These are phyloP conservation scores for Neurospora sp. DNA, from an alignment of 495 filamentous ascomycete genomes.

Conservation along the genomic window DNA sequence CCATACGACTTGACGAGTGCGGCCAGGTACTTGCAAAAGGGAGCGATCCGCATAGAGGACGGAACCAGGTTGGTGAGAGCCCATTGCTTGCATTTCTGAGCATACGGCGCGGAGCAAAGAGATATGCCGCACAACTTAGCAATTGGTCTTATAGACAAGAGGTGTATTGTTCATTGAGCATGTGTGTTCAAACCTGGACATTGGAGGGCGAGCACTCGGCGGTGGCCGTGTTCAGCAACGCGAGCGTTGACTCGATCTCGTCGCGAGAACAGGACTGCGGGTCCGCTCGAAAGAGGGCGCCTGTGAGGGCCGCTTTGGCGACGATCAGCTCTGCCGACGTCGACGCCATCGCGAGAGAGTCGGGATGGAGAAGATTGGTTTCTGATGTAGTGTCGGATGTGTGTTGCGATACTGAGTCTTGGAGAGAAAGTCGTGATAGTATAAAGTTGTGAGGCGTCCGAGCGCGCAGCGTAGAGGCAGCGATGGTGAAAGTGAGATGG, in stretches of 20 bases:
- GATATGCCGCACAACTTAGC: constrained; percentile 43
- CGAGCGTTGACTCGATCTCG: constrained; percentile 63
- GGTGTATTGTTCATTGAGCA: constrained; percentile 24
- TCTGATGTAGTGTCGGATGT: background rate
- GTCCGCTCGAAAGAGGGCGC: constrained; percentile 65
- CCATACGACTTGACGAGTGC: constrained; percentile 54
- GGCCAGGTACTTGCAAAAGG: constrained; percentile 67
- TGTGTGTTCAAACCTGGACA: constrained; percentile 84
- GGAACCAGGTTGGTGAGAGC: constrained; percentile 59
- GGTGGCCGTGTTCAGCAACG: constrained; percentile 54
- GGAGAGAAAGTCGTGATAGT: background rate
- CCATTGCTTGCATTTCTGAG: constrained; percentile 82
- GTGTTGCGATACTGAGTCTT: background rate
- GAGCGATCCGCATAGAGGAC: constrained; percentile 53
- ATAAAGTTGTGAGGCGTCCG: background rate
- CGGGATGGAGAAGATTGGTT: background rate
- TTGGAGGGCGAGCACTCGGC: constrained; percentile 70
- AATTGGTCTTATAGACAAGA: constrained; percentile 38
- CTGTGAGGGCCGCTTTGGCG: constrained; percentile 71
- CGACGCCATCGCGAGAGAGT: constrained; percentile 45
- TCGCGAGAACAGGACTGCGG: constrained; percentile 57
- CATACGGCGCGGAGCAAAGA: constrained; percentile 4
- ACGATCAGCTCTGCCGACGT: constrained; percentile 69
- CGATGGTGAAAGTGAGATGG: background rate
- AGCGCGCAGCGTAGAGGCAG: background rate